A percentile compares a stretch with the other conserved stretches of the same genome.
Conservation (phyloP, 2,329 filamentous ascomycete genomes). For the Lasiodiplodia hormozganensis region DNA sequence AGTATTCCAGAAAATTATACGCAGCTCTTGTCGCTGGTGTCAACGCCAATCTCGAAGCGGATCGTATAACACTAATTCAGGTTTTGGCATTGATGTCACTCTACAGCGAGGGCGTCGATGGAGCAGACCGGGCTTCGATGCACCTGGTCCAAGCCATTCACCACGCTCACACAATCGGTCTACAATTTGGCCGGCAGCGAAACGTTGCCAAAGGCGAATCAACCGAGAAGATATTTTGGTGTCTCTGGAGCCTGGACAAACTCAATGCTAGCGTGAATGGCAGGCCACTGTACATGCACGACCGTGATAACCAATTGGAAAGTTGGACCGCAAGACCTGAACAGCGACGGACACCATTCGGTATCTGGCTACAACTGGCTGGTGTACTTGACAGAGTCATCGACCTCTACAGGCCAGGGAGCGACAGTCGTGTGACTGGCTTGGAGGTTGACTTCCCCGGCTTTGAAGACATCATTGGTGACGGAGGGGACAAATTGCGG, state of each 20-base stretch:
- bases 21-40: slow-evolving; percentile 51
- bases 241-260: slow-evolving; percentile 57
- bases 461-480: slow-evolving; percentile 53
- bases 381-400: slow-evolving; percentile 56
- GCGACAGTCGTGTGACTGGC: slow-evolving; percentile 50
- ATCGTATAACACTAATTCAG: slow-evolving; percentile 56
- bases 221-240: slow-evolving; percentile 57
- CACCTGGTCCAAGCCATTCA: slow-evolving; percentile 57
- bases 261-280: slow-evolving; percentile 56
- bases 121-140: slow-evolving; percentile 55
- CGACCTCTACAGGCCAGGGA: slow-evolving; percentile 54
- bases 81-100: slow-evolving; percentile 55
- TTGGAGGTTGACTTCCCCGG: slow-evolving; percentile 57
- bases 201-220: slow-evolving; percentile 45
- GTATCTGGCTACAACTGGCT: slow-evolving; percentile 55
- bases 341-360: slow-evolving; percentile 54
- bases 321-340: slow-evolving; percentile 51
- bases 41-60: slow-evolving; percentile 50
- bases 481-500: slow-evolving; percentile 47
- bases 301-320: slow-evolving; percentile 54
- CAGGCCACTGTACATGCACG: slow-evolving; percentile 55
- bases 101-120: slow-evolving; percentile 56
- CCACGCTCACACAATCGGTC: slow-evolving; percentile 56
- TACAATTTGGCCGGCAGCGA: slow-evolving; percentile 49
- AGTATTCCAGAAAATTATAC: slow-evolving; percentile 55